Evolutionary conservation across 2,329 filamentous ascomycete species (phyloP).

Genomic region (Fusarium sp.): DNA sequence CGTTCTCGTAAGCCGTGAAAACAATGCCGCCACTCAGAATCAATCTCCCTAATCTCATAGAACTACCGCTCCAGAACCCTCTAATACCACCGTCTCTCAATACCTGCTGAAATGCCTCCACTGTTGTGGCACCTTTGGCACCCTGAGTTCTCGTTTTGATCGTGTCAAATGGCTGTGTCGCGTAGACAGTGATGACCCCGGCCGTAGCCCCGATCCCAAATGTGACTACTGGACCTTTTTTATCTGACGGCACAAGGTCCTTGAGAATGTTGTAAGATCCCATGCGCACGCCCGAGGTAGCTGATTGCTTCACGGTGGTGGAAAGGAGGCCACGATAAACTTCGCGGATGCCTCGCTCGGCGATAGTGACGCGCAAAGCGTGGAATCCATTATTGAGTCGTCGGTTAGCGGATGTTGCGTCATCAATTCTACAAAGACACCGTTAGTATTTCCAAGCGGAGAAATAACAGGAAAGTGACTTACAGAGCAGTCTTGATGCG

Average conservation of each 20-base stretch:
- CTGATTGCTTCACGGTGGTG: conserved; percentile 65
- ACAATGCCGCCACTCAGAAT: conserved; percentile 78
- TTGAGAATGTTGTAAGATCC: conserved; percentile 65
- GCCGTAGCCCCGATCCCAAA: conserved; percentile 75
- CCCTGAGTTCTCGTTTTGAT: conserved; percentile 76
- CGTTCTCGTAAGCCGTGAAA: conserved; percentile 75
- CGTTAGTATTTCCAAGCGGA: neutral
- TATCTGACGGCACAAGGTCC: conserved; percentile 46
- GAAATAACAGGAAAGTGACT: conserved; percentile 15
- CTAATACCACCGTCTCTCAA: conserved; percentile 70
- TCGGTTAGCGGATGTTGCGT: conserved; percentile 51
- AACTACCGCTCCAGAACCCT: conserved; percentile 78
- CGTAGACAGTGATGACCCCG: conserved; percentile 72
- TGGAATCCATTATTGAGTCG: conserved; percentile 52
- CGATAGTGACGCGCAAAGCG: conserved; percentile 53
- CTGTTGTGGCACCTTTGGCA: conserved; percentile 69
- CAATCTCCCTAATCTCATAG: conserved; percentile 76
- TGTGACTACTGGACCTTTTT: conserved; percentile 57
- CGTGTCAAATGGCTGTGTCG: conserved; percentile 74
- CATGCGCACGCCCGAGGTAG: conserved; percentile 64
- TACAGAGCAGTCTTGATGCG: conserved; percentile 77
- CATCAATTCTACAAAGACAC: conserved; percentile 50
- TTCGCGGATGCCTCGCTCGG: conserved; percentile 58
- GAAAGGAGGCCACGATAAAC: conserved; percentile 62
- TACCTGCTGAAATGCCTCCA: conserved; percentile 70